Evolutionary conservation across 169 alveolate species (phyloP).

Genomic region (Toxoplasma gondii): DNA sequence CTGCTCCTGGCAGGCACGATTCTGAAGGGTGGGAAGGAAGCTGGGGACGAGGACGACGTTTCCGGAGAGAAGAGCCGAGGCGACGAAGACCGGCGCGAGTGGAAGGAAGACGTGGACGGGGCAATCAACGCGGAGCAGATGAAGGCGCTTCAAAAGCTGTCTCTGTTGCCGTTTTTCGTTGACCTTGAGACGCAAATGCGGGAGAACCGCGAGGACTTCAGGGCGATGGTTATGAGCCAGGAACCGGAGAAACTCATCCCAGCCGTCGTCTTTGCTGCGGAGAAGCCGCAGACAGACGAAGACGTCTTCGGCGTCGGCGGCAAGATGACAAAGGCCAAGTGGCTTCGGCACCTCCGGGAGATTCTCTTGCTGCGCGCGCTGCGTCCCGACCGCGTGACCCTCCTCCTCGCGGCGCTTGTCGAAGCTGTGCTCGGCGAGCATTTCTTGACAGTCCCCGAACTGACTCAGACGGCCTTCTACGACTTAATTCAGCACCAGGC

Average conservation of each 20-base stretch:
- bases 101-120: conserved; percentile 61
- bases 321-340: conserved; percentile 17
- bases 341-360: conserved; percentile 62
- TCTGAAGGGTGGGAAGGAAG: not conserved
- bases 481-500: conserved; percentile 90
- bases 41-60: not conserved
- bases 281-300: not conserved
- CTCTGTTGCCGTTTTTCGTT: conserved; percentile 44
- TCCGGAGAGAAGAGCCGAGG: not conserved
- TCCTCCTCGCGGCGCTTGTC: conserved; percentile 82
- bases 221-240: conserved; percentile 30
- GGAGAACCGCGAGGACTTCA: conserved; percentile 30
- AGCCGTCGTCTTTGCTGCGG: conserved; percentile 28
- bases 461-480: conserved; percentile 82
- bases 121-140: conserved; percentile 71
- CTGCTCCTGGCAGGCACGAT: conserved; percentile 65
- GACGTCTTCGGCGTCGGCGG: conserved; percentile 50
- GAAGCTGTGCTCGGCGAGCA: conserved; percentile 88
- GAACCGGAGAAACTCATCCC: conserved; percentile 63
- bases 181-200: conserved; percentile 46
- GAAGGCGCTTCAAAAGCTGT: conserved; percentile 71
- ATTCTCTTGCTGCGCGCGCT: conserved; percentile 85
- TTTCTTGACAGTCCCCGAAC: conserved; percentile 88
- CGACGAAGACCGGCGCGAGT: not conserved
- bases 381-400: conserved; percentile 95